Evolutionary conservation across 2,329 filamentous ascomycete species (phyloP).

Genomic region (Gnomoniopsis smithogilvyi): DNA sequence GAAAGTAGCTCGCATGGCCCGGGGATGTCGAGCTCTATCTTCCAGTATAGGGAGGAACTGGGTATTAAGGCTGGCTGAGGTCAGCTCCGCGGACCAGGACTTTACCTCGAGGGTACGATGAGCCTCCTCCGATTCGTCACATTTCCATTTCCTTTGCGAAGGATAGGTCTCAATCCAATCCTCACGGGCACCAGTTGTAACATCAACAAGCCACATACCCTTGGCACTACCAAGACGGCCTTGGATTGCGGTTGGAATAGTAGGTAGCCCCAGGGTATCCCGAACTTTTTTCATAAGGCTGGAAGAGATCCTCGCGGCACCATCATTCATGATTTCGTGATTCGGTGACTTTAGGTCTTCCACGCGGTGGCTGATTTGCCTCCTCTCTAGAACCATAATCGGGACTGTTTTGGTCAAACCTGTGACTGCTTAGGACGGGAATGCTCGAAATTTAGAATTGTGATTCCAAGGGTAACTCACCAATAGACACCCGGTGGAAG

Average conservation of each 20-base stretch:
- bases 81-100: conserved; percentile 42
- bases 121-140: conserved; percentile 41
- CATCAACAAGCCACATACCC: conserved; percentile 69
- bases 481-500: conserved; percentile 55
- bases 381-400: conserved; percentile 39
- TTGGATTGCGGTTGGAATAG: conserved; percentile 63
- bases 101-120: conserved; percentile 66
- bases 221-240: conserved; percentile 70
- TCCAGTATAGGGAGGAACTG: conserved; percentile 68
- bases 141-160: conserved; percentile 68
- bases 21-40: conserved; percentile 48
- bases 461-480: conserved; percentile 28
- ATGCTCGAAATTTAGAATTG: neutral
- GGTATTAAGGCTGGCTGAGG: conserved; percentile 56
- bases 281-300: conserved; percentile 54
- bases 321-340: conserved; percentile 59
- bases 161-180: conserved; percentile 67
- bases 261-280: conserved; percentile 43
- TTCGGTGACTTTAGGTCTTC: conserved; percentile 37
- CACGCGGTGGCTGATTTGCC: conserved; percentile 41
- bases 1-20: conserved; percentile 45
- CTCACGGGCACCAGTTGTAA: conserved; percentile 37
- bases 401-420: conserved; percentile 50
- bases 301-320: conserved; percentile 63
- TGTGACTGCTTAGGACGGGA: conserved; percentile 20